These are phyloP conservation scores for Chytriomyces sp. DNA, from an alignment of 192 early-diverging fungal species.

Conservation along the genomic window DNA sequence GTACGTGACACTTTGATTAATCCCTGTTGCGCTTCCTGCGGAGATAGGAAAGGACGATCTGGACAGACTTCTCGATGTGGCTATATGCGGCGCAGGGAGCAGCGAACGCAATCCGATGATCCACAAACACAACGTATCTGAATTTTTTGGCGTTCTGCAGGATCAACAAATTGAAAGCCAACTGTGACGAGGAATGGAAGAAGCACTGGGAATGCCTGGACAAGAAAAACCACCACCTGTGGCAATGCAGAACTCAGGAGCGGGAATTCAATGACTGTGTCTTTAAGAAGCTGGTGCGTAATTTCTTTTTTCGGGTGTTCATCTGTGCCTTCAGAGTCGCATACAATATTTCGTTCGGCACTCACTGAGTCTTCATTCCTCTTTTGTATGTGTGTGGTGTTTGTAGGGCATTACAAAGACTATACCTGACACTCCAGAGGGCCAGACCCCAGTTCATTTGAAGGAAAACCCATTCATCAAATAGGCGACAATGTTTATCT, in stretches of 20 bases:
- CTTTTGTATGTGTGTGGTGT: neutral
- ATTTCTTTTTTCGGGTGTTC: constrained; percentile 15
- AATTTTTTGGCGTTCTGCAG: constrained; percentile 45
- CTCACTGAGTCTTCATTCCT: neutral
- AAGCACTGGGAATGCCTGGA: constrained; percentile 94
- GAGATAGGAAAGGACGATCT: neutral
- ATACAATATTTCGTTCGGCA: neutral
- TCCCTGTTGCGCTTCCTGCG: neutral
- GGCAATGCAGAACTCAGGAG: constrained; percentile 80
- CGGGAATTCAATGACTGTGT: constrained; percentile 84
- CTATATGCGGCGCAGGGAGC: no score
- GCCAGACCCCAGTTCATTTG: constrained; percentile 58
- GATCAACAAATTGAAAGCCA: constrained; percentile 82
- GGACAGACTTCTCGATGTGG: no score
- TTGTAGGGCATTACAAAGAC: constrained; percentile 57
- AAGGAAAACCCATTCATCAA: constrained; percentile 57
- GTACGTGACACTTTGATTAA: constrained; percentile 44
- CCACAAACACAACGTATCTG: neutral
- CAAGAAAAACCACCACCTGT: constrained; percentile 86
- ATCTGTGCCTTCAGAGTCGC: neutral
- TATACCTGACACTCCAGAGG: constrained; percentile 65
- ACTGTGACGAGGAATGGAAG: constrained; percentile 86
- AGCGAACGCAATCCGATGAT: no score
- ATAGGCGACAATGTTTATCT: constrained; percentile 29
- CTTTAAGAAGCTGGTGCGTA: constrained; percentile 80